phyloP scores from a whole-genome alignment of 768 basidiomycete species.

The Crassisporium funariophilum region DNA sequence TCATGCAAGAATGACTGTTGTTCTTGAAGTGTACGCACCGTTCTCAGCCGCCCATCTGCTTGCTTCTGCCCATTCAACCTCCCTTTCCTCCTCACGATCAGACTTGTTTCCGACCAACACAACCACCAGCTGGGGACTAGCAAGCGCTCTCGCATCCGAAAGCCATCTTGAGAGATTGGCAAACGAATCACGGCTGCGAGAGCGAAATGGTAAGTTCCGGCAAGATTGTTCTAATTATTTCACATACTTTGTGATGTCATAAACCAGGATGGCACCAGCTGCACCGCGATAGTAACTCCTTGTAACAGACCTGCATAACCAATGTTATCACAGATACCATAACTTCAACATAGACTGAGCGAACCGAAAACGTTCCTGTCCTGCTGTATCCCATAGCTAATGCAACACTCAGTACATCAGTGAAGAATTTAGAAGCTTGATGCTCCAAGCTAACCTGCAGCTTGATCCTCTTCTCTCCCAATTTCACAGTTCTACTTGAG shows the following conservation, averaged over 20 bases:
- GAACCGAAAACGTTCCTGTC: slow-evolving; percentile 92
- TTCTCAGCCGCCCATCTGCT: slow-evolving; percentile 96
- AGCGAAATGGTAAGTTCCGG: slow-evolving; percentile 13
- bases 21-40: slow-evolving; percentile 49
- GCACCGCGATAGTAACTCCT: slow-evolving; percentile 96
- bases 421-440: too few species aligned
- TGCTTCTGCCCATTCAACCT: slow-evolving; percentile 96
- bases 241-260: slow-evolving; percentile 86
- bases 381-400: slow-evolving; percentile 96
- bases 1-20: slow-evolving; percentile 7
- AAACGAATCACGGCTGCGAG: slow-evolving; percentile 82
- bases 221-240: neutral
- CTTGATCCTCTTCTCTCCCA: slow-evolving; percentile 94
- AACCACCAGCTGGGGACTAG: slow-evolving; percentile 86
- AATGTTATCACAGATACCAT: slow-evolving; percentile 14
- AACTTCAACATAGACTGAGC: slow-evolving; percentile 11
- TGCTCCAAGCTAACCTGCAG: slow-evolving; percentile 68
- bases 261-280: slow-evolving; percentile 88
- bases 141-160: slow-evolving; percentile 89
- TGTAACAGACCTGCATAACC: slow-evolving; percentile 71
- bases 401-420: slow-evolving; percentile 22
- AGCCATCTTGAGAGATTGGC: slow-evolving; percentile 85
- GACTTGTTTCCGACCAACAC: slow-evolving; percentile 96
- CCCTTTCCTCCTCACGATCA: slow-evolving; percentile 91
- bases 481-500: slow-evolving; percentile 87